A percentile compares a stretch with the other conserved stretches of the same genome.
Evolutionary conservation across 306 rosid species (phyloP).

Genomic region (Trichosanthes cucumerina): DNA sequence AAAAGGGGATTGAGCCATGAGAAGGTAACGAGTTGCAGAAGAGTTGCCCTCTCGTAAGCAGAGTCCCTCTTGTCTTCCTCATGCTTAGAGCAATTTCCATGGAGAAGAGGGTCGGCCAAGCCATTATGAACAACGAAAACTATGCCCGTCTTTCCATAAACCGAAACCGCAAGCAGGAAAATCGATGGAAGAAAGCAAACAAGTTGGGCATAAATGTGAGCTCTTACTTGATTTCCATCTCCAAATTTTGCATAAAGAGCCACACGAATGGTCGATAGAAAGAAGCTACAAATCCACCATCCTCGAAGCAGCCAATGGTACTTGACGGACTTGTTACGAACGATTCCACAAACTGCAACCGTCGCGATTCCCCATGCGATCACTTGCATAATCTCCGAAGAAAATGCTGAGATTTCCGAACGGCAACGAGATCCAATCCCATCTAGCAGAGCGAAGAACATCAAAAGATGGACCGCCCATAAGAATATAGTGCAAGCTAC

Average conservation of each 20-base stretch:
- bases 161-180: slow-evolving; percentile 40
- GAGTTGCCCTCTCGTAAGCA: slow-evolving; percentile 52
- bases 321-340: slow-evolving; percentile 17
- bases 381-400: slow-evolving; percentile 50
- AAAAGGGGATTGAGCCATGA: slow-evolving; percentile 93
- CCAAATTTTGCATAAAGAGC: slow-evolving; percentile 28
- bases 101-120: slow-evolving; percentile 54
- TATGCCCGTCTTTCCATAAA: slow-evolving; percentile 54
- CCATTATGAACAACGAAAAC: slow-evolving; percentile 18
- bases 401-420: slow-evolving; percentile 15
- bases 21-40: slow-evolving; percentile 58
- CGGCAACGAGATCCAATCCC: slow-evolving; percentile 39
- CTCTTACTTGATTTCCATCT: slow-evolving; percentile 18
- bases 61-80: slow-evolving; percentile 28
- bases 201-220: slow-evolving; percentile 38
- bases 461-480: slow-evolving; percentile 27
- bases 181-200: slow-evolving; percentile 40
- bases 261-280: slow-evolving; percentile 28
- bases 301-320: slow-evolving; percentile 68
- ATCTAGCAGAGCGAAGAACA: slow-evolving; percentile 28
- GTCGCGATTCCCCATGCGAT: slow-evolving; percentile 44
- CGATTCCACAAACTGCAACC: slow-evolving; percentile 23
- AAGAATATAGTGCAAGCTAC: slow-evolving; percentile 36
- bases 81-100: slow-evolving; percentile 26
- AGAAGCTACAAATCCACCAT: slow-evolving; percentile 77